These are phyloP conservation scores for Blepharisma japonicum DNA, from an alignment of 73 alveolate species.

Conservation along the genomic window DNA sequence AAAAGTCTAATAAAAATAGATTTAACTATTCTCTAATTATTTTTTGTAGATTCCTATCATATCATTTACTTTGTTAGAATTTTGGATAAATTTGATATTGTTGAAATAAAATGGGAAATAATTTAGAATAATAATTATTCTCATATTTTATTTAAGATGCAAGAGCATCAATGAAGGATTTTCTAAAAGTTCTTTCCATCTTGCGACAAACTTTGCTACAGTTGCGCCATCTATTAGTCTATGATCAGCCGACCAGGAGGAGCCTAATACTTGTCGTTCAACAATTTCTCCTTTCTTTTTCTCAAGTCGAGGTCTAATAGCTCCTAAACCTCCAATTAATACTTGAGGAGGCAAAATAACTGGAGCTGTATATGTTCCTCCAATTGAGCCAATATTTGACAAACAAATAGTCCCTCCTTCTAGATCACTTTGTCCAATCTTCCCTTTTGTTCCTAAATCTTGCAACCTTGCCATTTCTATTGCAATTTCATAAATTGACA, in stretches of 20 bases:
- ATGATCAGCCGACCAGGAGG: slow-evolving; percentile 54
- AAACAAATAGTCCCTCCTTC: slow-evolving; percentile 76
- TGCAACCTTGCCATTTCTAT: slow-evolving; percentile 55
- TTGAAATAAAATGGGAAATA: not conserved
- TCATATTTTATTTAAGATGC: slow-evolving; percentile 38
- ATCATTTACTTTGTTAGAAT: too few species aligned
- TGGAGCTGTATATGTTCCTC: slow-evolving; percentile 89
- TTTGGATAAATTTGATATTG: too few species aligned
- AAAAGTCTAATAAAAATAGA: too few species aligned
- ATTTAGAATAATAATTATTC: not conserved
- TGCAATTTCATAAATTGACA: slow-evolving; percentile 67
- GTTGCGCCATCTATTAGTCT: slow-evolving; percentile 89
- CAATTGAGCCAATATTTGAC: slow-evolving; percentile 76
- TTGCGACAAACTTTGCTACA: slow-evolving; percentile 65
- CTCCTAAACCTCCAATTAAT: slow-evolving; percentile 82
- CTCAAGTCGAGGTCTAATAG: slow-evolving; percentile 13
- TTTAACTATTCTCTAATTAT: too few species aligned
- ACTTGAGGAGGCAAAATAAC: slow-evolving; percentile 77
- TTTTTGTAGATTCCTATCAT: too few species aligned
- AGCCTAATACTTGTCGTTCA: not conserved
- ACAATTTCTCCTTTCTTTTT: not conserved
- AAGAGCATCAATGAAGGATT: slow-evolving; percentile 80
- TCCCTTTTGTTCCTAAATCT: slow-evolving; percentile 60
- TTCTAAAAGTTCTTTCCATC: slow-evolving; percentile 59
- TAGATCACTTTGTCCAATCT: slow-evolving; percentile 61